Evolutionary conservation across 345 rosid genomes (phyloP).

Genomic region (Eucalyptus cloeziana): DNA sequence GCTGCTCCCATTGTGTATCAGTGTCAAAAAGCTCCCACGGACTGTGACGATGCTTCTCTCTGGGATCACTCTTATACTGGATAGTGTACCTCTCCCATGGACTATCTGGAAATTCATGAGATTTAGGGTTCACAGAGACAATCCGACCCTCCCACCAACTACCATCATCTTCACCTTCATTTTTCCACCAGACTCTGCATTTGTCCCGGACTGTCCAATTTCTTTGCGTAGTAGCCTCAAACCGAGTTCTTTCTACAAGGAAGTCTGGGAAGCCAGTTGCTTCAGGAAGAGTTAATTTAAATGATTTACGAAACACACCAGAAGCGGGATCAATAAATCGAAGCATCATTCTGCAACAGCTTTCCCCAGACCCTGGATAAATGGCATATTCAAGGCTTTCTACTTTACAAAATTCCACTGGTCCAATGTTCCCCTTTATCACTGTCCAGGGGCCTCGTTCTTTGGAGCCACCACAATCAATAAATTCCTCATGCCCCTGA

Average conservation of each 20-base stretch:
- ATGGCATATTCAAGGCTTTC: constrained; percentile 78
- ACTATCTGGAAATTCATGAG: constrained; percentile 69
- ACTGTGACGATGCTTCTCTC: constrained; percentile 73
- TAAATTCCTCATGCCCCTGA: constrained; percentile 94
- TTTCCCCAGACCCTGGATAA: constrained; percentile 91
- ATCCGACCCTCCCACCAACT: constrained; percentile 97
- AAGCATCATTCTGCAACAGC: constrained; percentile 94
- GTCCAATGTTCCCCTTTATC: constrained; percentile 44
- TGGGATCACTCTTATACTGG: constrained; percentile 70
- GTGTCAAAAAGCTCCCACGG: constrained; percentile 99
- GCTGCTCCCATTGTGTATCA: constrained; percentile 61
- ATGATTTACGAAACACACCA: constrained; percentile 29
- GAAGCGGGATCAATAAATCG: constrained; percentile 66
- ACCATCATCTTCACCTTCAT: constrained; percentile 84
- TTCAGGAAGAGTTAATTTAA: constrained; percentile 76
- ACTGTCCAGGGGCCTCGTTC: constrained; percentile 74
- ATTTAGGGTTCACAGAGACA: constrained; percentile 55
- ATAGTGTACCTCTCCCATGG: constrained; percentile 93
- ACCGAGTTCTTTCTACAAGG: constrained; percentile 90
- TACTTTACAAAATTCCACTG: constrained; percentile 81
- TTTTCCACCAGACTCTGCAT: constrained; percentile 96
- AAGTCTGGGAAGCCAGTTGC: constrained; percentile 86
- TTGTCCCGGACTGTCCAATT: constrained; percentile 89
- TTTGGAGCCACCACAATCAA: constrained; percentile 17
- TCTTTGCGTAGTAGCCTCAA: constrained; percentile 63